Base-by-base conservation (phyloP, 371 early-diverging fungal species). In the Funneliformis caledonium region DNA sequence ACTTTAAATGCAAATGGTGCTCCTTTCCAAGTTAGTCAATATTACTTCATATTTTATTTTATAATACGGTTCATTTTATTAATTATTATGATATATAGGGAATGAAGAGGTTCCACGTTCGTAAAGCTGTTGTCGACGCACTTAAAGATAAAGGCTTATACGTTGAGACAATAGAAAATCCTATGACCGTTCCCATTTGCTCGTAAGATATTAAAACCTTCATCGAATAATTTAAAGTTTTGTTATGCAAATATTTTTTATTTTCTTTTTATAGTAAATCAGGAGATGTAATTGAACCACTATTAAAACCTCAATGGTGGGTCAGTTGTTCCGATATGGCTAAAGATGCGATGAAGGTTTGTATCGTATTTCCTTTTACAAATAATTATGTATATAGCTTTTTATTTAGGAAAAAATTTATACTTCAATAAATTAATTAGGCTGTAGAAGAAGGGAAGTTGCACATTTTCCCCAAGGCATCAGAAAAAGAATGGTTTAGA, bases 231-330 rank as follows among this genome's bases (percentile, higher is more conserved):
- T 7, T 61, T 10, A 16, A 79, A 48, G 50, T 37, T 14, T 19
- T 7, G 37, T 52, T 64, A 26, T 52, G 61, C 56, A 45, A n/a
- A 56, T 6, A n/a, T 47, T 50, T 33, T 72, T 42, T 42, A 48
- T 72, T 37, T 52, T 43, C 68, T 12, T 52, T 64, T 61, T 85
- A 81, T 82, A 85, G 84, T 81, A 94, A 98, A 86, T 96, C 99
- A 50, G 93, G 94, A 47, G 99, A 99, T 89, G 89, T 99, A 45
- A 96, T 99, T 72, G 99, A 99, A 88, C 99, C 99, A 22, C 83
- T 97, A 81, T 91, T 99, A 92, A 98, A 98, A 90, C 98, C 98
- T 69, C 99, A 99, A 88, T 99, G 99, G 99, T 99, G 97, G 96
- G 94, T 98, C 76, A 91, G 93, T 87, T 98, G 98, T 91, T 86